Evolutionary conservation across 345 rosid species (phyloP), one percentile per base, ranked within the genome.

Genomic region (Aethionema arabicum): DNA sequence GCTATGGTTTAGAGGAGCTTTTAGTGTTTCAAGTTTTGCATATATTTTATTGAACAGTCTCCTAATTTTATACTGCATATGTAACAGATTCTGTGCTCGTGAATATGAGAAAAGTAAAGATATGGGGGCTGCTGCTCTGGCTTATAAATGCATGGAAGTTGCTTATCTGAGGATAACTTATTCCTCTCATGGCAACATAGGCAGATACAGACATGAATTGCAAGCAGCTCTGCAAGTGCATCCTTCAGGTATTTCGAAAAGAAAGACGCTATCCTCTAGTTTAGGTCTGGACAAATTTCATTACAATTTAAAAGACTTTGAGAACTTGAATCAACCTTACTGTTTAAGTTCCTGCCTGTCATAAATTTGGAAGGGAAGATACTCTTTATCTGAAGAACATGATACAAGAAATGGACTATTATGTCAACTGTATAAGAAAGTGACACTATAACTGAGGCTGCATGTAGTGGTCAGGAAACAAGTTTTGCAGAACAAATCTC

Each of bases 111-210:
- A 84, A 72, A 67, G 70, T 46, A 86, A 81, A 79, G 92, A 95
- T 59, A 81, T 83, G 93, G 99, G 89, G 52, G 82, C 91, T 59
- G 95, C 99, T 75, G 85, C 99, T 38, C 83, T 95, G 77, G 96
- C 97, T 61, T 95, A 95, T 86, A 95, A 95, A 64, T 90, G 96
- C 76, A 83, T 78, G 80, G 99, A 95, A 82, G 92, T 95, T 72
- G 99, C 99, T 52, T 83, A 82, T 77, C 76, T 95, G 81, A 90
- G 89, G 78, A 96, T 90, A 41, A 76, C 87, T 61, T 82, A 86
- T 76, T 74, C 85, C 53, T 83, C 89, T 11, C 78, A 85, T 74
- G 52, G 59, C 56, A 65, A 49, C 70, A 90, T 86, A 59, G 78
- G 42, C 78, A 85, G 85, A 76, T 91, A 75, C 75, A 82, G 89